A percentile compares a stretch with the other conserved stretches of the same genome.
Evolutionary conservation across 2,329 filamentous ascomycete genomes (phyloP).

Genomic region (Exophiala sideris): DNA sequence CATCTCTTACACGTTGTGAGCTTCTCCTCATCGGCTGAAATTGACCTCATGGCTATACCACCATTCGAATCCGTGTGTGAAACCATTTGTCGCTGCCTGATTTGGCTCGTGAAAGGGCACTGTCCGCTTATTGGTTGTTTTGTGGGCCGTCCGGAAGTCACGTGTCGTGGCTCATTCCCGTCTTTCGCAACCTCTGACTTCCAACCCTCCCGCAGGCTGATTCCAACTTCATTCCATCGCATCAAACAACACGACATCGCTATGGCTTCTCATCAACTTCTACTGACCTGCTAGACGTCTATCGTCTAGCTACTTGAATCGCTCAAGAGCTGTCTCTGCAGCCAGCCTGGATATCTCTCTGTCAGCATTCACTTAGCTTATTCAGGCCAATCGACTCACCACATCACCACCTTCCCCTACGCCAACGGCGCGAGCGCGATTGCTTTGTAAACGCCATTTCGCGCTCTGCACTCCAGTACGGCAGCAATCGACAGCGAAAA

Average conservation of each 20-base stretch:
- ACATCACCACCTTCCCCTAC: background rate
- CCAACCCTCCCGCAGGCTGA: conserved; percentile 8
- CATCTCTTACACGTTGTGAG: conserved; percentile 1
- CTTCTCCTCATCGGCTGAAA: background rate
- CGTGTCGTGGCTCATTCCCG: conserved; percentile 1
- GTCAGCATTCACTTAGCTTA: conserved; percentile 43
- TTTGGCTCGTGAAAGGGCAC: conserved; percentile 15
- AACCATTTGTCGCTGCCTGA: conserved; percentile 15
- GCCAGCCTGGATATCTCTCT: conserved; percentile 44
- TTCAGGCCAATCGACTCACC: conserved; percentile 11
- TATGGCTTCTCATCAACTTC: conserved; percentile 25
- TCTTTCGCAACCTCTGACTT: conserved; percentile 4
- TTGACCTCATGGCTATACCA: conserved; percentile 6
- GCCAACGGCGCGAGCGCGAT: background rate
- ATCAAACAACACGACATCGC: conserved; percentile 27
- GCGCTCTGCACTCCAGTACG: background rate
- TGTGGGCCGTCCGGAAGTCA: background rate
- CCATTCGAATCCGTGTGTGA: conserved; percentile 3
- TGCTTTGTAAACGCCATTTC: background rate
- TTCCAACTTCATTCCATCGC: conserved; percentile 15
- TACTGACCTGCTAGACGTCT: conserved; percentile 42
- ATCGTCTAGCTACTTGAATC: conserved; percentile 44
- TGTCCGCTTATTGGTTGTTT: conserved; percentile 14
- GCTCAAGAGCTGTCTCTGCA: conserved; percentile 42
- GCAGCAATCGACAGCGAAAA: background rate